A percentile compares a stretch with the other conserved stretches of the same genome.
These are phyloP conservation scores for Scheffersomyces segobiensis DNA, from an alignment of 1,139 yeast species.

Conservation along the genomic window DNA sequence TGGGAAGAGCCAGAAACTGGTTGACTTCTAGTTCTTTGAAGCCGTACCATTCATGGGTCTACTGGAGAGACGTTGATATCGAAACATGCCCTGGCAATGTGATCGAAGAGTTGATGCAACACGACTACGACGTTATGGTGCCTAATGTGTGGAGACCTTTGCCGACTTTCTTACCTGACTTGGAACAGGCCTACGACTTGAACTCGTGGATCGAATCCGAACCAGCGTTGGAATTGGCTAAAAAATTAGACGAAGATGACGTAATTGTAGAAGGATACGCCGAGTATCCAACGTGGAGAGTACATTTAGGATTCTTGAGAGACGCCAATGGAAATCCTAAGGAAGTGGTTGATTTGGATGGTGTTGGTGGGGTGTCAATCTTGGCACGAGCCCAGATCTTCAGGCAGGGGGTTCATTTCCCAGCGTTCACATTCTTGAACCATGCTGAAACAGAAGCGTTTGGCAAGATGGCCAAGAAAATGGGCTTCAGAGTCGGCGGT, in stretches of 20 bases:
- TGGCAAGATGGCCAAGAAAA: conserved; percentile 79
- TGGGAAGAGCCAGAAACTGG: conserved; percentile 94
- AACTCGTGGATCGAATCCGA: conserved; percentile 88
- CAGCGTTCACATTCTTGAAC: conserved; percentile 83
- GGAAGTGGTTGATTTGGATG: conserved; percentile 75
- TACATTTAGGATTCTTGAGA: conserved; percentile 74
- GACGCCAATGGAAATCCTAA: conserved; percentile 72
- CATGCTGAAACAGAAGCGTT: conserved; percentile 94
- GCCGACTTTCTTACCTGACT: conserved; percentile 74
- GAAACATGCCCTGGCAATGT: conserved; percentile 81
- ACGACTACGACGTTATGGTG: conserved; percentile 75
- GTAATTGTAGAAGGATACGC: conserved; percentile 92
- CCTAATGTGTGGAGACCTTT: conserved; percentile 92
- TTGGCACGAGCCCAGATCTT: conserved; percentile 81
- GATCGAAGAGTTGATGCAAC: conserved; percentile 74
- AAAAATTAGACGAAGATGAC: conserved; percentile 71
- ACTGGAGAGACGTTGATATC: conserved; percentile 92
- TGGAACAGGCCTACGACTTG: conserved; percentile 84
- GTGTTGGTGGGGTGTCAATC: conserved; percentile 89
- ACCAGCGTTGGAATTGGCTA: conserved; percentile 67
- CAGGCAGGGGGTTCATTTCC: conserved; percentile 81
- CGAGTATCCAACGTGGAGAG: conserved; percentile 87
- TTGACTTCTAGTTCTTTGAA: conserved; percentile 71
- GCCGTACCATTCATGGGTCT: conserved; percentile 91
- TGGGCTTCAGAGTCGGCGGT: conserved; percentile 84